phyloP scores from a whole-genome alignment of 1,284 basidiomycete species.

The Trametes hirsuta region DNA sequence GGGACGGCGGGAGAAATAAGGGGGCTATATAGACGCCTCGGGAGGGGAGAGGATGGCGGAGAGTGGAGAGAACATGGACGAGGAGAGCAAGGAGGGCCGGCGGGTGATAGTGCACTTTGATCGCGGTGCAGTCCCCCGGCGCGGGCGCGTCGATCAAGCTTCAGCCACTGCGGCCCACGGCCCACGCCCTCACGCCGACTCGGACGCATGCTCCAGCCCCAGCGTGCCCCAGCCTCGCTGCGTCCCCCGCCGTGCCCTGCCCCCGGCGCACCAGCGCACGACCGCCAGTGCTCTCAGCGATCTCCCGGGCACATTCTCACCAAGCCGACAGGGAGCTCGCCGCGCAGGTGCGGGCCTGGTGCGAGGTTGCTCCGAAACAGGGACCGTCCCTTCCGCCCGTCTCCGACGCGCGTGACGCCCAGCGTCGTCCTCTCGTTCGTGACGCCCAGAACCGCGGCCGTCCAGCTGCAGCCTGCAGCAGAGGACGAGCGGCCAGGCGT shows the following conservation, averaged over 20 bases:
- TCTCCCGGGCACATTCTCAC: slow-evolving; percentile 4
- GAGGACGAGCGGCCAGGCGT: too few relatives aligned
- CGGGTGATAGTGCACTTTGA: slow-evolving; percentile 18
- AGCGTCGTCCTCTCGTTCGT: background rate
- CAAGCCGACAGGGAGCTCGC: background rate
- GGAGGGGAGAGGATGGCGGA: slow-evolving; percentile 2
- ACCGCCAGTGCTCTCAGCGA: slow-evolving; percentile 3
- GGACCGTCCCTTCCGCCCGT: slow-evolving; percentile 1
- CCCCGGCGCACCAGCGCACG: background rate
- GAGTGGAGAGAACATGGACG: slow-evolving; percentile 13
- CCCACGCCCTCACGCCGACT: too few relatives aligned
- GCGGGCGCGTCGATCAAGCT: slow-evolving; percentile 26
- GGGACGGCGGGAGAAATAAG: slow-evolving; percentile 30
- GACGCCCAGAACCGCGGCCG: too few relatives aligned
- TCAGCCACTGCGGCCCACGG: background rate
- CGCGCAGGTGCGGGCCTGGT: too few relatives aligned
- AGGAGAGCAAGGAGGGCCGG: slow-evolving; percentile 13
- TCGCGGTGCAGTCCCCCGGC: slow-evolving; percentile 21
- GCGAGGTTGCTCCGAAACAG: background rate
- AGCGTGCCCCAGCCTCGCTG: background rate
- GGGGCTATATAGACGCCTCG: slow-evolving; percentile 28
- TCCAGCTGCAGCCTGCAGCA: too few relatives aligned
- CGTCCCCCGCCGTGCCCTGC: background rate
- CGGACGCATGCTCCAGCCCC: background rate
- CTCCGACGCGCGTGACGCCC: slow-evolving; percentile 2